Evolutionary conservation across 352 stramenopile genomes (phyloP), one percentile per base, ranked within the genome.

Genomic region (Phytophthora multivora): DNA sequence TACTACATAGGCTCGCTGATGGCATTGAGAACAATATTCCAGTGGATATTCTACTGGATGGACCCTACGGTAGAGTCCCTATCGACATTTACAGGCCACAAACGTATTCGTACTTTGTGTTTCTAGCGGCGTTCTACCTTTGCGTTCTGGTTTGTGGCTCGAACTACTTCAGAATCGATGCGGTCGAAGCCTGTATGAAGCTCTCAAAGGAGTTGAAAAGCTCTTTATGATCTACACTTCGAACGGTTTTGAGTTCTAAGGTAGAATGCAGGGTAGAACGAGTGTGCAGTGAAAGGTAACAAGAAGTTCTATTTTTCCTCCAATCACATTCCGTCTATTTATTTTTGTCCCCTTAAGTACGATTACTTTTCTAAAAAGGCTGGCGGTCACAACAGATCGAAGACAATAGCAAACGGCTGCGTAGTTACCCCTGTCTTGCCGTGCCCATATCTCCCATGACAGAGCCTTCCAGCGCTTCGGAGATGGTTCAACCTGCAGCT

Each of bases 61-160:
- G 79, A n/a, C 59, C 59, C 15, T 68, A 68, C 10, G 59, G 59
- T 7, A 11, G 13, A 10, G 19, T 63, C 0, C 48, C 72, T 12
- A 53, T 86, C 33, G 73, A 88, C 39, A 66, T 88, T 23, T 59
- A 75, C 1, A 61, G 30, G 43, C 51, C 48, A 3, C 33, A 31
- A 2, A 63, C 39, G 30, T 88, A 86, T 64, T 80, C 75, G 4
- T 68, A 86, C 61, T 55, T 80, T 0, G 66, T 62, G 5, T 59
- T 88, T 4, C 53, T 86, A 16, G 54, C 63, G 48, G 26, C 7
- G 26, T 30, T 30, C 26, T 30, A 30, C 26, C 26, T 2, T 1
- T 30, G 26, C 21, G 21, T 23, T 23, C 21, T 40, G 13, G 5
- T 40, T 40, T 18, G 35, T 40, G 4, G 28, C 13, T 40, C 13